Conservation (phyloP, 2,329 filamentous ascomycete species). For the Elsinoe fawcettii region DNA sequence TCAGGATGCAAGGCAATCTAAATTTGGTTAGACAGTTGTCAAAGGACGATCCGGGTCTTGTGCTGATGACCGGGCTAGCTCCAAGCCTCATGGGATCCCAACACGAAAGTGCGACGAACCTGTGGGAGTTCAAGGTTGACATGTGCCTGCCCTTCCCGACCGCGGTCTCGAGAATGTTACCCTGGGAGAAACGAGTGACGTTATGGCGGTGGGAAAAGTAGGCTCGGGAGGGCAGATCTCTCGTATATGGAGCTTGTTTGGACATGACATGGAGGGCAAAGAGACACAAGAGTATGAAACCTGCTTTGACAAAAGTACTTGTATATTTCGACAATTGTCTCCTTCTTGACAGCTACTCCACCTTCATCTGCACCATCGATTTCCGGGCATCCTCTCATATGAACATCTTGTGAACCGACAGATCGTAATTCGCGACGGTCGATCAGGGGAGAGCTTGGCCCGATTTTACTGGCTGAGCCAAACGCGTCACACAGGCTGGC, state of each 20-base stretch:
- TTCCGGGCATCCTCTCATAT: no score
- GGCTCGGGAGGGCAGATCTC: slow-evolving; percentile 1
- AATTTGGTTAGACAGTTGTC: not conserved
- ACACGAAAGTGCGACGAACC: not conserved
- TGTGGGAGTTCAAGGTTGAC: not conserved
- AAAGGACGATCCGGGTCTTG: not conserved
- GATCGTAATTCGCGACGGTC: slow-evolving; percentile 10
- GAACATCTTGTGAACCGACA: not conserved
- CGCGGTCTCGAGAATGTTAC: not conserved
- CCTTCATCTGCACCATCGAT: not conserved
- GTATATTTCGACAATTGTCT: not conserved
- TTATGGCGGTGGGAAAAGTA: slow-evolving; percentile 3
- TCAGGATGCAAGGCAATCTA: not conserved
- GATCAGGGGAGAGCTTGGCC: not conserved
- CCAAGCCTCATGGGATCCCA: not conserved
- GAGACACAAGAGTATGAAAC: not conserved
- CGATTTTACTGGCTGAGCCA: slow-evolving; percentile 10
- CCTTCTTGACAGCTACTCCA: not conserved
- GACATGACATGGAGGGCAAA: not conserved
- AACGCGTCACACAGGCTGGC: slow-evolving; percentile 6
- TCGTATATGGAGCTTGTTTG: slow-evolving; percentile 3
- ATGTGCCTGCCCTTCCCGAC: not conserved
- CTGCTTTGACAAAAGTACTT: not conserved
- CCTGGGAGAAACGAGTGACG: slow-evolving; percentile 2
- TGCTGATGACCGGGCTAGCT: not conserved